Percentiles rank a stretch among this genome's conserved stretches.
phyloP scores from a whole-genome alignment of 2,329 filamentous ascomycete genomes.

The Elsinoe australis region DNA sequence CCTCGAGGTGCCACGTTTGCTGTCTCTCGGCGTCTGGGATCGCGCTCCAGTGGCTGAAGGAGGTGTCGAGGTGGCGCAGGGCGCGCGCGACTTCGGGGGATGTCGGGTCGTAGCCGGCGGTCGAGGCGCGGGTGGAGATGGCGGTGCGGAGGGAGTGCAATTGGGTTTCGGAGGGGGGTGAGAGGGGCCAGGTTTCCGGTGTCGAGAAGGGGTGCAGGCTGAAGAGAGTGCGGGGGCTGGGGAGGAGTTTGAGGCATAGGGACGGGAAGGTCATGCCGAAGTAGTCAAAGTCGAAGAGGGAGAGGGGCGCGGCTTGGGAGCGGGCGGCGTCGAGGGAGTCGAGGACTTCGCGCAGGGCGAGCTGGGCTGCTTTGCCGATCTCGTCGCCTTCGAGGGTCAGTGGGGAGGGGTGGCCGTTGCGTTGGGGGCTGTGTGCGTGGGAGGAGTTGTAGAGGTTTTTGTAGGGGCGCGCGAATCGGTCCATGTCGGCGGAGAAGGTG shows the following conservation, averaged over 20 bases:
- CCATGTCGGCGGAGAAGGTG: constrained; percentile 7
- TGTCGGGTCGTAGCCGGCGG: constrained; percentile 29
- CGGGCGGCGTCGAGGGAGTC: constrained; percentile 69
- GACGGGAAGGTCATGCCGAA: constrained; percentile 78
- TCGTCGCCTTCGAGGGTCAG: constrained; percentile 57
- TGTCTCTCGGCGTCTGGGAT: constrained; percentile 46
- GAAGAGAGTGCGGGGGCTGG: constrained; percentile 73
- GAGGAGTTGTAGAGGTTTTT: constrained; percentile 3
- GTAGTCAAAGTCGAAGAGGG: constrained; percentile 72
- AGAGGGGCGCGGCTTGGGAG: constrained; percentile 32
- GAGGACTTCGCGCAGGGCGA: constrained; percentile 76
- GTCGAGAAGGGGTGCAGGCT: constrained; percentile 72
- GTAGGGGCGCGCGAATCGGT: constrained; percentile 4
- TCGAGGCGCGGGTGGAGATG: constrained; percentile 28
- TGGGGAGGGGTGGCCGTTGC: background rate
- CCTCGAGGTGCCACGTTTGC: constrained; percentile 41
- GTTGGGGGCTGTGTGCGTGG: background rate
- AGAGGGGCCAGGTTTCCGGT: constrained; percentile 70
- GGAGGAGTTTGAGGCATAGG: constrained; percentile 72
- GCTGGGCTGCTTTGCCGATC: constrained; percentile 71
- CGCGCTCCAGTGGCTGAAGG: constrained; percentile 68
- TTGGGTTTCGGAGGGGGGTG: constrained; percentile 65
- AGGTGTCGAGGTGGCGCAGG: constrained; percentile 65
- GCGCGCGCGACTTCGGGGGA: constrained; percentile 62
- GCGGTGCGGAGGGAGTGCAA: constrained; percentile 53